Conservation (phyloP, 192 early-diverging fungal species). For the Entrophospora sp. region DNA sequence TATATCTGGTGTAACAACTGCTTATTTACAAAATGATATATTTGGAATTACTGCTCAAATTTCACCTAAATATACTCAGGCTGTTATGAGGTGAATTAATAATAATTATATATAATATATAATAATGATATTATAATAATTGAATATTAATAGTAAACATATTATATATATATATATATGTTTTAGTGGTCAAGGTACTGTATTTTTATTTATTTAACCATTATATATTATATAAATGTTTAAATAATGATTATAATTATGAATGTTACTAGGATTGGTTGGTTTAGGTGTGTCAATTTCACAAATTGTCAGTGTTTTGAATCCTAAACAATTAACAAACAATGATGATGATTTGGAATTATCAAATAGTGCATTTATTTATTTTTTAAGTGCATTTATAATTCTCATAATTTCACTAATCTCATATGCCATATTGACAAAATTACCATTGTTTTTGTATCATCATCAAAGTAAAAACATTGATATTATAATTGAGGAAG, state of each 20-base stretch:
- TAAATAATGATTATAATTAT: neutral
- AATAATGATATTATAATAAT: no score
- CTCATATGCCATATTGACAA: slow-evolving; percentile 25
- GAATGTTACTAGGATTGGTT: slow-evolving; percentile 33
- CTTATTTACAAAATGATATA: slow-evolving; percentile 54
- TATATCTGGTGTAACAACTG: slow-evolving; percentile 48
- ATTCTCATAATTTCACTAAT: slow-evolving; percentile 34
- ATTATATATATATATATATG: neutral
- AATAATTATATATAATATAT: no score
- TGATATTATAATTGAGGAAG: slow-evolving; percentile 22
- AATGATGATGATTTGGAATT: slow-evolving; percentile 23
- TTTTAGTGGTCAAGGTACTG: slow-evolving; percentile 39
- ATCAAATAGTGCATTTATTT: slow-evolving; percentile 36
- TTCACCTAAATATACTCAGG: slow-evolving; percentile 59
- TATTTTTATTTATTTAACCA: no score
- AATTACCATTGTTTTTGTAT: slow-evolving; percentile 29
- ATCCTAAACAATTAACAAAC: slow-evolving; percentile 21
- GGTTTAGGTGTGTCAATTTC: slow-evolving; percentile 58
- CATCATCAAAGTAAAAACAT: slow-evolving; percentile 27
- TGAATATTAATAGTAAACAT: no score
- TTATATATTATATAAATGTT: neutral
- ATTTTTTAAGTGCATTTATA: slow-evolving; percentile 36
- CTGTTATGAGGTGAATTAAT: slow-evolving; percentile 54
- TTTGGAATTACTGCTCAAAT: slow-evolving; percentile 64
- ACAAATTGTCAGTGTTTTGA: slow-evolving; percentile 50